phyloP scores from a whole-genome alignment of 1,284 basidiomycete species.

The Apiotrichum veenhuisii region DNA sequence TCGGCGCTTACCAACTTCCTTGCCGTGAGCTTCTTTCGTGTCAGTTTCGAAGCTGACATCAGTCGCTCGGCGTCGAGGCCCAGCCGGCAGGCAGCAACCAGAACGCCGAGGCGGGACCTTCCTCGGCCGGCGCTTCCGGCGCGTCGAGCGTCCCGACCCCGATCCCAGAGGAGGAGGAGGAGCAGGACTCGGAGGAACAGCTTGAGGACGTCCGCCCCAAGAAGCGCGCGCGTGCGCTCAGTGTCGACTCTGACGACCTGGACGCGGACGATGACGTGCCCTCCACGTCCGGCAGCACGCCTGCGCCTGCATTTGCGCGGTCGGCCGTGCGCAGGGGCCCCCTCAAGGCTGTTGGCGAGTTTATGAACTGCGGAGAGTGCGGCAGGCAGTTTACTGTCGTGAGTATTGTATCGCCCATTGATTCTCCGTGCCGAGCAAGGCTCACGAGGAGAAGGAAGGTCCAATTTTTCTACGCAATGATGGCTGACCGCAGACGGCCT shows the following conservation, averaged over 20 bases:
- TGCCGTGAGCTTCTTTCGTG: slow-evolving; percentile 56
- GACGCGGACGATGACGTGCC: slow-evolving; percentile 51
- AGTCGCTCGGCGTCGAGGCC: slow-evolving; percentile 48
- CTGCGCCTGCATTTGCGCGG: slow-evolving; percentile 23
- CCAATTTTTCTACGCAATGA: too few species aligned
- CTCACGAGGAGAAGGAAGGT: not conserved
- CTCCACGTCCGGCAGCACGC: slow-evolving; percentile 42
- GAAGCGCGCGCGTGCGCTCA: slow-evolving; percentile 41
- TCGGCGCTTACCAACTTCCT: slow-evolving; percentile 91
- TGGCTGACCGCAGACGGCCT: slow-evolving; percentile 63
- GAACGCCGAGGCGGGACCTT: slow-evolving; percentile 8
- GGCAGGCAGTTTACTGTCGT: slow-evolving; percentile 83
- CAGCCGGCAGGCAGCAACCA: slow-evolving; percentile 10
- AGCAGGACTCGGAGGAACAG: slow-evolving; percentile 20
- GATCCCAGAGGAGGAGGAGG: not conserved
- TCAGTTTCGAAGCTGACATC: slow-evolving; percentile 12
- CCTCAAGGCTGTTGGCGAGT: slow-evolving; percentile 69
- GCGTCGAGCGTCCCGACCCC: not conserved
- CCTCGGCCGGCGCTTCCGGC: slow-evolving; percentile 9
- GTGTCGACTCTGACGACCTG: slow-evolving; percentile 63
- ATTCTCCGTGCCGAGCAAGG: too few species aligned
- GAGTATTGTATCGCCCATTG: slow-evolving; percentile 49
- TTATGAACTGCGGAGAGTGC: slow-evolving; percentile 78
- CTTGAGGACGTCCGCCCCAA: slow-evolving; percentile 31
- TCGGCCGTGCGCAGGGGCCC: slow-evolving; percentile 42